Evolutionary conservation across 495 filamentous ascomycete genomes (phyloP), one percentile per base, ranked within the genome.

Genomic region (Neurospora sp.): DNA sequence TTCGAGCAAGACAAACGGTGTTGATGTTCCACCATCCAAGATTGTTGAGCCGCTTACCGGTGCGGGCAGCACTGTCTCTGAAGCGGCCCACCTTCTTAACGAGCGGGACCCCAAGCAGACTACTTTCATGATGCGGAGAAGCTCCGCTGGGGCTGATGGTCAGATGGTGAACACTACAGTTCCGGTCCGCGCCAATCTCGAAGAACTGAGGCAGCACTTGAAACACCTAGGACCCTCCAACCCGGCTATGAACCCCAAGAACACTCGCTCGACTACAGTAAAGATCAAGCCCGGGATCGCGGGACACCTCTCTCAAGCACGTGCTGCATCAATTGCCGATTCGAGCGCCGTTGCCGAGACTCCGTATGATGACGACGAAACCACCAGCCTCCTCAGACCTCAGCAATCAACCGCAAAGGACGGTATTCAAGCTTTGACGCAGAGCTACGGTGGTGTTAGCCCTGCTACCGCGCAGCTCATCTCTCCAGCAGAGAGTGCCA

Each of bases 171-270:
- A 78, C 8, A 78, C 78, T 12, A 77, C 81, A 6, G 80, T 86
- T 38, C 83, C 82, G 14, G 82, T 86, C 40, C 83, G 84, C 39
- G 84, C 85, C 3, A 89, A 87, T 65, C 78, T 87, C 20, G 82
- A 85, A 70, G 93, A 97, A 69, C 88, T 97, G 72, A 87, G 87
- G 68, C 89, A 94, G 75, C 94, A 97, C 73, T 84, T 98, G 12
- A 96, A 93, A 76, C 92, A 96, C 76, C 89, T 99, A 3, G 96
- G 96, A 0, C 96, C 96, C 0, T 96, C 93, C 2, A 99, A 99
- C 76, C 87, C 92, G 18, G 96, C 96, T 3, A 92, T 89, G 70
- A 89, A 92, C 42, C 96, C 96, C 4, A 90, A 91, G 74, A 84
- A 88, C 71, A 97, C 96, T 2, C 90, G 91, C n/a, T 95, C 93